phyloP scores from a whole-genome alignment of 805 yeast genomes.

The Zygosaccharomyces pseudorouxii region DNA sequence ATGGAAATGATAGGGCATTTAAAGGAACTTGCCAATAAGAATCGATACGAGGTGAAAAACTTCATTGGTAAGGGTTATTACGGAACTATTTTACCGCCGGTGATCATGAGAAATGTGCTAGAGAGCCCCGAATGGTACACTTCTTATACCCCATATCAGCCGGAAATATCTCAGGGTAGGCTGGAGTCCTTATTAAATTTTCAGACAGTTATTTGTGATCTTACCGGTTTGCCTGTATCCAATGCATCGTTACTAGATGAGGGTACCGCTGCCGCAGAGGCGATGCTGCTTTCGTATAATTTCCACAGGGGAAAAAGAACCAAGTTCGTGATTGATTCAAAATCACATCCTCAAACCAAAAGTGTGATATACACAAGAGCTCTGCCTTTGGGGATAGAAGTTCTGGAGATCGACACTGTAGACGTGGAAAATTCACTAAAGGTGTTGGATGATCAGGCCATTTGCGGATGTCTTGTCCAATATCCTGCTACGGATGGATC shows the following conservation, averaged over 20 bases:
- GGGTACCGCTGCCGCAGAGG: conserved; percentile 97
- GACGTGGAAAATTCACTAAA: conserved; percentile 37
- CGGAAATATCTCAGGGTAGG: conserved; percentile 96
- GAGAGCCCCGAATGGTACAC: conserved; percentile 99
- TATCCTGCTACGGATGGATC: conserved; percentile 88
- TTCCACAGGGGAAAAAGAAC: conserved; percentile 60
- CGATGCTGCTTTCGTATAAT: conserved; percentile 80
- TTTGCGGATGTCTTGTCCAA: conserved; percentile 83
- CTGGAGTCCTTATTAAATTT: conserved; percentile 83
- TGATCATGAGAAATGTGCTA: conserved; percentile 83
- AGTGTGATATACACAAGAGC: conserved; percentile 80
- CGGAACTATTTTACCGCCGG: conserved; percentile 86
- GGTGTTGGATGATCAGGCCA: conserved; percentile 37
- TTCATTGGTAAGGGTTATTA: conserved; percentile 94
- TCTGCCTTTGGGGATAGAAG: conserved; percentile 59
- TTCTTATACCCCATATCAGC: conserved; percentile 97
- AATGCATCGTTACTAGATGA: conserved; percentile 94
- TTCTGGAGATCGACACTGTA: conserved; percentile 53
- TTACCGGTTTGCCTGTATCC: conserved; percentile 92
- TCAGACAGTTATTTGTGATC: conserved; percentile 86
- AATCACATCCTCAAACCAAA: conserved; percentile 80
- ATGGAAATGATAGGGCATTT: conserved; percentile 70
- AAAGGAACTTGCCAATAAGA: conserved; percentile 64
- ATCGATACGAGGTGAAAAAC: conserved; percentile 59
- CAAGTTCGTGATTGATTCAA: conserved; percentile 66